Conservation (phyloP, 1,284 basidiomycete genomes). For the Xerocomus subilludens region DNA sequence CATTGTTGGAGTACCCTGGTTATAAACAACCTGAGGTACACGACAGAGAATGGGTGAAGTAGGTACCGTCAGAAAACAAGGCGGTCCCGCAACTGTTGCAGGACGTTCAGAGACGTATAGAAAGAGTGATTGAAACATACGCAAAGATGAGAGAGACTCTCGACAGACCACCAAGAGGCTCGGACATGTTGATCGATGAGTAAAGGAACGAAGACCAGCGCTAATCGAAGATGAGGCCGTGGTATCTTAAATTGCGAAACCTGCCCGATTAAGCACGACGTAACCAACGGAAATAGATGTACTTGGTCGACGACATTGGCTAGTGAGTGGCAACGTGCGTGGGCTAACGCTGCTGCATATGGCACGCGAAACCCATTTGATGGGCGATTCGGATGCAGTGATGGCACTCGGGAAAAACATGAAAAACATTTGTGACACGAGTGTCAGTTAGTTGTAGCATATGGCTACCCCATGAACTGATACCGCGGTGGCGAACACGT, state of each 20-base stretch:
- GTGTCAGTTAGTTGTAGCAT: too few relatives aligned
- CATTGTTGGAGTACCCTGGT: constrained; percentile 82
- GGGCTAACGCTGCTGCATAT: background rate
- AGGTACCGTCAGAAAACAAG: constrained; percentile 85
- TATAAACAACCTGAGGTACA: constrained; percentile 15
- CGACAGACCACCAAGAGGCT: constrained; percentile 49
- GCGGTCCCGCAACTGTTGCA: constrained; percentile 78
- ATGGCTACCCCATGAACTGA: too few relatives aligned
- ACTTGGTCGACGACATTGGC: constrained; percentile 33
- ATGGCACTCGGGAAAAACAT: background rate
- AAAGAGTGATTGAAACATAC: constrained; percentile 57
- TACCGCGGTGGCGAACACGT: too few relatives aligned
- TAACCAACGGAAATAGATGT: background rate
- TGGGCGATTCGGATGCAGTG: background rate
- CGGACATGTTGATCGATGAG: constrained; percentile 37
- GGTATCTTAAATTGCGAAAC: constrained; percentile 40
- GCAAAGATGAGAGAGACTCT: constrained; percentile 83
- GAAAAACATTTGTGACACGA: background rate
- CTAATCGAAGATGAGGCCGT: background rate
- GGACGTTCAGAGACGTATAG: constrained; percentile 1
- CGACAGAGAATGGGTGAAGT: background rate
- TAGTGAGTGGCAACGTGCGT: constrained; percentile 44
- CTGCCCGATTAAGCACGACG: too few relatives aligned
- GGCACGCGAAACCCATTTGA: background rate
- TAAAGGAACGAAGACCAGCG: constrained; percentile 3